Conservation (phyloP, 176 grass and related monocot genomes). For the Musa troglodytarum region DNA sequence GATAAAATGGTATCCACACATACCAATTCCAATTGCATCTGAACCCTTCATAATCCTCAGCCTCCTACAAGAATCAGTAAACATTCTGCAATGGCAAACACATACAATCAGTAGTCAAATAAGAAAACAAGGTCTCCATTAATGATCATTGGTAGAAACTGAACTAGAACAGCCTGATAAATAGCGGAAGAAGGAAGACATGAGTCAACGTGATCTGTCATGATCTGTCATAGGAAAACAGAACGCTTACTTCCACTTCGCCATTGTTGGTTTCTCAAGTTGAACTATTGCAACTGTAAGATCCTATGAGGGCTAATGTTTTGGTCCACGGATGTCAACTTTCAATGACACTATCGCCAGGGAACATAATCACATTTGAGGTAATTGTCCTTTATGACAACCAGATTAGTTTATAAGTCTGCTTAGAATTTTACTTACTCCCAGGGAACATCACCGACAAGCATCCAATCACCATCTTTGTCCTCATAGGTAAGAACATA, state of each 20-base stretch:
- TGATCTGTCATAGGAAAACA: no score
- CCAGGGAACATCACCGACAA: constrained; percentile 73
- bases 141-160: no score
- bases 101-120: background rate
- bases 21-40: constrained; percentile 58
- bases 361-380: background rate
- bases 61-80: constrained; percentile 46
- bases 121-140: background rate
- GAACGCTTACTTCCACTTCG: no score
- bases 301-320: no score
- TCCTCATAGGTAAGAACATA: constrained; percentile 75
- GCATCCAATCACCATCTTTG: constrained; percentile 78
- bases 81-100: constrained; percentile 31
- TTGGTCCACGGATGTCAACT: no score
- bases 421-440: constrained; percentile 35
- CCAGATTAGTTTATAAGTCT: background rate
- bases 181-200: no score
- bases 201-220: no score
- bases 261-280: no score
- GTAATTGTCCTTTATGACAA: background rate
- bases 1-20: background rate
- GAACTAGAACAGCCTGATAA: no score
- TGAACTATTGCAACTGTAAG: no score
- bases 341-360: background rate
- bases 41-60: constrained; percentile 64